Evolutionary conservation across 805 yeast genomes (phyloP), one percentile per base, ranked within the genome.

Genomic region (Brettanomyces sp.): DNA sequence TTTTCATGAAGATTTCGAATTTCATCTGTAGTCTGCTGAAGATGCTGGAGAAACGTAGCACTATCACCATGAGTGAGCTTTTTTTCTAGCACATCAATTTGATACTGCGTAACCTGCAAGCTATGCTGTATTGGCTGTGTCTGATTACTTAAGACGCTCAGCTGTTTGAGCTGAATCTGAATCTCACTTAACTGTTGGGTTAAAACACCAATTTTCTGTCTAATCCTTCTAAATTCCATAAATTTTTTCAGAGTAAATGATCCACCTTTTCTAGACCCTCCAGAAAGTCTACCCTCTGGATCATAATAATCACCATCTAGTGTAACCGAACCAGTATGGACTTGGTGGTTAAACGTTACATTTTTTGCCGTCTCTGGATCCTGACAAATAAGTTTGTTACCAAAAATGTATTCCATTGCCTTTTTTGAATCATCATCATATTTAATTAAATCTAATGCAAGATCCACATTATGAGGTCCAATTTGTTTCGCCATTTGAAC

Each of bases 231-330:
- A 53, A 74, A 82, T 47, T 76, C 76, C 56, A 83, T 91, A 60
- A 89, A 77, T 39, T 76, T 77, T 9, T 77, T 60, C 47, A 90
- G 68, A 3, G 84, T 62, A 0, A 88, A 75, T 1, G 77, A 72
- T 13, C 76, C 67, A 42, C 70, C 69, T 51, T 72, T 79, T 53
- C 91, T 73, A 21, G 95, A 81, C n/a, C 98, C 98, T 42, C 99
- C 99, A 1, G 96, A 85, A 25, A 93, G 69, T 6, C 95, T 86
- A 13, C 99, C 99, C 53, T 84, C 88, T 0, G 99, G 99, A 59
- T 93, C 99, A 64, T 90, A 93, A 9, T 83, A 76, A 62, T 93
- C 99, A 44, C 99, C 99, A 45, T 89, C 90, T 33, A 85, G 62
- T 0, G 99, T 93, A 13, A 95, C 88, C 30, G 95, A 82, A 56